Conservation (phyloP, 306 rosid genomes). For the Crotalaria pallida region DNA sequence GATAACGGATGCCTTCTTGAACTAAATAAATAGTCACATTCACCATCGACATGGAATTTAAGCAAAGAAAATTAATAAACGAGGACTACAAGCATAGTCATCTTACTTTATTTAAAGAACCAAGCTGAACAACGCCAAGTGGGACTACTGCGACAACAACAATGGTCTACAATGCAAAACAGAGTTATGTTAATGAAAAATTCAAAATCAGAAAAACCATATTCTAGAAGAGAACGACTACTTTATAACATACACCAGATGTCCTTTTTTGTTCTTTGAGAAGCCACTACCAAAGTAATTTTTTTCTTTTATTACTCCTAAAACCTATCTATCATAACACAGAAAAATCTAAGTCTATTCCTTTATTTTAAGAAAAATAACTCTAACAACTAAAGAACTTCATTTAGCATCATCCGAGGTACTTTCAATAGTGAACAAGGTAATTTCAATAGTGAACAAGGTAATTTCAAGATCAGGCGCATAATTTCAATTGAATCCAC, state of each 20-base stretch:
- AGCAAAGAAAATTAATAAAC: conserved; percentile 13
- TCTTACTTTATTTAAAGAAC: conserved; percentile 75
- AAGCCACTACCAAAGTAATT: neutral
- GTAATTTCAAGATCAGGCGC: neutral
- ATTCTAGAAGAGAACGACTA: conserved; percentile 6
- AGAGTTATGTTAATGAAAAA: conserved; percentile 17
- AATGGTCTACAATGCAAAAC: conserved; percentile 59
- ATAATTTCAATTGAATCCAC: neutral
- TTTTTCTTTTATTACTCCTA: neutral
- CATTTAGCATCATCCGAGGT: neutral
- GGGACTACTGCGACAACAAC: conserved; percentile 73
- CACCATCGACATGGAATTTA: neutral
- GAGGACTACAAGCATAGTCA: conserved; percentile 9
- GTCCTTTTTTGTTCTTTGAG: neutral
- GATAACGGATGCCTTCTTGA: neutral
- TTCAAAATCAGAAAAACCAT: neutral
- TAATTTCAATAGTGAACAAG: neutral
- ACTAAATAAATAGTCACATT: conserved; percentile 8
- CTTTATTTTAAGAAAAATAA: neutral
- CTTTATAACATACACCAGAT: neutral
- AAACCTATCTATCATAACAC: neutral
- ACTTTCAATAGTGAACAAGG: too few relatives aligned
- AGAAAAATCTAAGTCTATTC: neutral
- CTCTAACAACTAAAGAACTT: neutral
- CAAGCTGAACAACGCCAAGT: conserved; percentile 92